Evolutionary conservation across 345 rosid genomes (phyloP).

Genomic region (Syzygium jambos): DNA sequence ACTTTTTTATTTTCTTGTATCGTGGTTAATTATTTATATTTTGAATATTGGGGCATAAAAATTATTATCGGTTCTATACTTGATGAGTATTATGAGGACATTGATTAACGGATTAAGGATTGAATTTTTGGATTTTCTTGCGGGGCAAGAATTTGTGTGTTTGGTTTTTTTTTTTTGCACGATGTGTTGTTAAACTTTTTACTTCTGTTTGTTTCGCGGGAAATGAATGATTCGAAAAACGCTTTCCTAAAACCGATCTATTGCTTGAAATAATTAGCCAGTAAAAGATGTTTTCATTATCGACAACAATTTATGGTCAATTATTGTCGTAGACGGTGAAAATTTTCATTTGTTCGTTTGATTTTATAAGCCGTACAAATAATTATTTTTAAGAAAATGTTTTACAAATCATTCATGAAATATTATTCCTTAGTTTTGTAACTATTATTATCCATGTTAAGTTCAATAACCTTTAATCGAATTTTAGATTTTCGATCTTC

Average conservation of each 20-base stretch:
- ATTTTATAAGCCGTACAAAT: too few species aligned
- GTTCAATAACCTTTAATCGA: not conserved
- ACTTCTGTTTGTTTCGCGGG: rapidly evolving
- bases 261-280: too few species aligned
- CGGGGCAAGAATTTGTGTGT: not conserved
- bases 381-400: too few species aligned
- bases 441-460: not conserved
- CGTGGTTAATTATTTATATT: not conserved
- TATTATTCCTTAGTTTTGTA: not conserved
- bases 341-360: too few species aligned
- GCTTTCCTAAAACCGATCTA: too few species aligned
- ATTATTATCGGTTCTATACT: not conserved
- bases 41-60: not conserved
- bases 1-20: not conserved
- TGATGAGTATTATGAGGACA: not conserved
- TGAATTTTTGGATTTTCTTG: not conserved
- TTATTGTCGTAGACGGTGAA: too few species aligned
- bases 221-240: not conserved
- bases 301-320: too few species aligned
- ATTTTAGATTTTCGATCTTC: not conserved
- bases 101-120: not conserved
- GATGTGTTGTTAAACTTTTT: not conserved
- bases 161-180: rapidly evolving
- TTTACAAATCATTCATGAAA: not conserved
- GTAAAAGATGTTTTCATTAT: too few species aligned